Percentiles rank a stretch among this genome's conserved stretches.
Conservation (phyloP, 2,329 filamentous ascomycete genomes). For the Aureobasidium sp. region DNA sequence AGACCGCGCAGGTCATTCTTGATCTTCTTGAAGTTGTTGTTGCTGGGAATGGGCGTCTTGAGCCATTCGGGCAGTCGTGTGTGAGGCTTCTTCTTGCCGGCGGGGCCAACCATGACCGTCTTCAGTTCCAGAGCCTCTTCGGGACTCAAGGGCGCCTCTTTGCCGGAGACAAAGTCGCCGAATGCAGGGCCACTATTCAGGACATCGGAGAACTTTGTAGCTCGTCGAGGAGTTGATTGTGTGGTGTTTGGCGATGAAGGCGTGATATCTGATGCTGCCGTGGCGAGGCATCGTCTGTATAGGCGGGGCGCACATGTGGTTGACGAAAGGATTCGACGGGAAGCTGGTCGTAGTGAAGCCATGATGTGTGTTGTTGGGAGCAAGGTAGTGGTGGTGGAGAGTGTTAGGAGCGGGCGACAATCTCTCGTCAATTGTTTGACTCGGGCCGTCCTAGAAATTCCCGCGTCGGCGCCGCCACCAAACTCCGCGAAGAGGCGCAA, state of each 20-base stretch:
- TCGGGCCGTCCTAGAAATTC: conserved; percentile 6
- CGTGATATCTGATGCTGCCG: conserved; percentile 29
- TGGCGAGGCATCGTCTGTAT: conserved; percentile 35
- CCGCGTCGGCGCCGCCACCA: conserved; percentile 3
- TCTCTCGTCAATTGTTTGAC: background rate
- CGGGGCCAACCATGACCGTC: conserved; percentile 52
- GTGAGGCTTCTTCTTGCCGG: conserved; percentile 55
- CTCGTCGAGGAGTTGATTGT: conserved; percentile 29
- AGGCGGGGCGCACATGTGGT: conserved; percentile 19
- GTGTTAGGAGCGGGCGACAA: background rate
- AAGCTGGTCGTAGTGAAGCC: conserved; percentile 20
- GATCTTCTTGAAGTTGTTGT: conserved; percentile 86
- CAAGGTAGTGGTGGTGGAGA: background rate
- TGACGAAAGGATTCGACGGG: conserved; percentile 21
- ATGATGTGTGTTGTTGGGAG: conserved; percentile 13
- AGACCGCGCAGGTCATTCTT: conserved; percentile 87
- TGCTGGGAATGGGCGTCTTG: conserved; percentile 85
- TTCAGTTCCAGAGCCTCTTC: conserved; percentile 52
- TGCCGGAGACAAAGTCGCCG: conserved; percentile 49
- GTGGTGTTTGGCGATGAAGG: conserved; percentile 26
- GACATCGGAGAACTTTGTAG: conserved; percentile 52
- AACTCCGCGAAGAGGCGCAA: background rate
- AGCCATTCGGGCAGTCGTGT: conserved; percentile 84
- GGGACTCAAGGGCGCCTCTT: conserved; percentile 30
- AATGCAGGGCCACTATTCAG: conserved; percentile 58